Percentiles rank a stretch among this genome's conserved stretches.
These are phyloP conservation scores for Cyberlindnera veronae DNA, from an alignment of 805 yeast species.

Conservation along the genomic window DNA sequence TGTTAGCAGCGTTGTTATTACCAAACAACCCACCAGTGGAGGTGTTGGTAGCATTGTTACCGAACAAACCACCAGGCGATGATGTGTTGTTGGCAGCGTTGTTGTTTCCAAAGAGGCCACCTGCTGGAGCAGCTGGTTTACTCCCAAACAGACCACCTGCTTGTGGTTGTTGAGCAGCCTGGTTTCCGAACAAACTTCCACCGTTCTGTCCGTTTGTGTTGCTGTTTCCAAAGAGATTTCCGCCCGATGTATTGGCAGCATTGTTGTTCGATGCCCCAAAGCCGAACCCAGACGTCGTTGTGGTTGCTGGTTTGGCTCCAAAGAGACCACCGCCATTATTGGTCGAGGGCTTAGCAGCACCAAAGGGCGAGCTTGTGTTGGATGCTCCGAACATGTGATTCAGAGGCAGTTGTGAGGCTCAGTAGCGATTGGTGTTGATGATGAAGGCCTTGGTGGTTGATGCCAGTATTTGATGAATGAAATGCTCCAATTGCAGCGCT, in stretches of 20 bases:
- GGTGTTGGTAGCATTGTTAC: slow-evolving; percentile 9
- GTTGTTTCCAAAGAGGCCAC: slow-evolving; percentile 16
- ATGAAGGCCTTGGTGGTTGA: no score
- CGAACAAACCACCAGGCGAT: slow-evolving; percentile 17
- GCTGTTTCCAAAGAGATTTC: slow-evolving; percentile 12
- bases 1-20: slow-evolving; percentile 4
- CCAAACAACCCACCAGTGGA: slow-evolving; percentile 20
- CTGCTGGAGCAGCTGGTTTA: slow-evolving; percentile 2
- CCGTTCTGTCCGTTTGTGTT: neutral
- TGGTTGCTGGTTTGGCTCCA: slow-evolving; percentile 10
- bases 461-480: no score
- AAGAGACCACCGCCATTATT: slow-evolving; percentile 9
- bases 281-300: slow-evolving; percentile 7
- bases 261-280: slow-evolving; percentile 11
- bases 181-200: slow-evolving; percentile 11
- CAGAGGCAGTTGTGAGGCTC: neutral
- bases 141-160: neutral
- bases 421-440: neutral
- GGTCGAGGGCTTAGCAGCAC: slow-evolving; percentile 6
- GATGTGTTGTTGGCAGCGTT: slow-evolving; percentile 2
- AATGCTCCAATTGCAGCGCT: no score
- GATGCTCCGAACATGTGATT: slow-evolving; percentile 17
- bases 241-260: slow-evolving; percentile 3
- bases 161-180: slow-evolving; percentile 1
- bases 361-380: slow-evolving; percentile 18